A percentile compares a stretch with the other conserved stretches of the same genome.
These are phyloP conservation scores for Talaromyces sp. DNA, from an alignment of 2,329 filamentous ascomycete genomes.

Conservation along the genomic window DNA sequence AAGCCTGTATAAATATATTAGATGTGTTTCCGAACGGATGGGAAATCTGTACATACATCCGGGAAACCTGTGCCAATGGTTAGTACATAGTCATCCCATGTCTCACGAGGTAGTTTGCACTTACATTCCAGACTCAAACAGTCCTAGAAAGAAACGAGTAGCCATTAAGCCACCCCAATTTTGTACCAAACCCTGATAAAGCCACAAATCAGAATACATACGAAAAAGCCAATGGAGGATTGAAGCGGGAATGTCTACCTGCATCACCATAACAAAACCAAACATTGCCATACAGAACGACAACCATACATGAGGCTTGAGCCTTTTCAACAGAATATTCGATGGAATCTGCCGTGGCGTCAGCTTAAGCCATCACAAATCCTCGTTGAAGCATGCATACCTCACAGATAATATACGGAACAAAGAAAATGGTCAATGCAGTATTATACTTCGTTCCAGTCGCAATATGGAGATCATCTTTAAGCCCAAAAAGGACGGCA, in stretches of 20 bases:
- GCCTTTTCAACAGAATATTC: constrained; percentile 65
- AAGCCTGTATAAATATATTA: constrained; percentile 30
- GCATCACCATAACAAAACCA: constrained; percentile 61
- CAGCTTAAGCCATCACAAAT: neutral
- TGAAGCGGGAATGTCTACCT: neutral
- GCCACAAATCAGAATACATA: neutral
- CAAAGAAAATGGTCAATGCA: constrained; percentile 73
- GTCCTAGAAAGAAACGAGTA: constrained; percentile 79
- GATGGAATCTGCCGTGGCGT: constrained; percentile 60
- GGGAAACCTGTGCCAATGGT: constrained; percentile 39
- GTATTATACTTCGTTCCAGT: constrained; percentile 62
- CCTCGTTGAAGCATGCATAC: neutral
- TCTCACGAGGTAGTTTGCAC: neutral
- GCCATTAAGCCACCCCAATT: constrained; percentile 73
- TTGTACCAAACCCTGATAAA: constrained; percentile 67
- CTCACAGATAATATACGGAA: constrained; percentile 62
- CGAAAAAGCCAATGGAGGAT: neutral
- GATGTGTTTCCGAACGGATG: neutral
- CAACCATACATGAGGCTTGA: constrained; percentile 66
- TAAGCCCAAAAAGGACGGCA: constrained; percentile 62
- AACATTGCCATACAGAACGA: constrained; percentile 80
- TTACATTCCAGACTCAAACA: constrained; percentile 65
- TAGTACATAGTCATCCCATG: neutral
- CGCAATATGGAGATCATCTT: constrained; percentile 56
- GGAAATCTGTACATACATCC: constrained; percentile 49